Evolutionary conservation across 1,284 basidiomycete genomes (phyloP), one percentile per base, ranked within the genome.

Genomic region (Ustilago loliicola): DNA sequence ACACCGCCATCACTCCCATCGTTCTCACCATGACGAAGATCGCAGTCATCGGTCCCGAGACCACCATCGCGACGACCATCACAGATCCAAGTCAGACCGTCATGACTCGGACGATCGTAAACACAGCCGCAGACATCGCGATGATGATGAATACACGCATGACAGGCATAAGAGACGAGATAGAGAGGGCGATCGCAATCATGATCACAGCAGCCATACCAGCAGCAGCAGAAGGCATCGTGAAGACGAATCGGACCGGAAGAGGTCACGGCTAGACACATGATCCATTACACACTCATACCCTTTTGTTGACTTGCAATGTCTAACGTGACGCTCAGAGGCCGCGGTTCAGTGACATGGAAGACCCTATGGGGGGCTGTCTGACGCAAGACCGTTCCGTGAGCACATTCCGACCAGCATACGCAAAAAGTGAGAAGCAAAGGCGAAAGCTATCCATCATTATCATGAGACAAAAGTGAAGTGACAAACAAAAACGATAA

Each of bases 261-360:
- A 72, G 17, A 57, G 63, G 23, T 58, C 68, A 11, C 62, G 68
- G 3, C 23, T 66, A n/a, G 58, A 71, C 10, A 32, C 59, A 13
- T 71, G 30, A 40, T 7, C 3, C 9, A 5, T 8, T 15, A 29
- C 51, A 7, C 27, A 42, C 40, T 45, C 25, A 54, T 23, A 19
- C 17, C 40, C 54, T 38, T 38, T 38, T 15, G 15, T 38, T 38
- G 3, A 38, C 36, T 21, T 45, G 42, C 42, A 45, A 45, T 45
- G 42, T 40, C 13, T 19, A 40, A 40, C 34, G 15, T 36, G 34
- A 8, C 15, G 34, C 34, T 36, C 34, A 67, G 5, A 36, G 34
- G 15, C 9, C 9, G 34, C 34, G 15, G 34, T 15, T 36, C 34
- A 2, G 34, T 36, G 34, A 36, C 34, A 36, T 36, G 9, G 34